Conservation (phyloP, 2,329 filamentous ascomycete species). For the Trichoderma atrobrunneum region DNA sequence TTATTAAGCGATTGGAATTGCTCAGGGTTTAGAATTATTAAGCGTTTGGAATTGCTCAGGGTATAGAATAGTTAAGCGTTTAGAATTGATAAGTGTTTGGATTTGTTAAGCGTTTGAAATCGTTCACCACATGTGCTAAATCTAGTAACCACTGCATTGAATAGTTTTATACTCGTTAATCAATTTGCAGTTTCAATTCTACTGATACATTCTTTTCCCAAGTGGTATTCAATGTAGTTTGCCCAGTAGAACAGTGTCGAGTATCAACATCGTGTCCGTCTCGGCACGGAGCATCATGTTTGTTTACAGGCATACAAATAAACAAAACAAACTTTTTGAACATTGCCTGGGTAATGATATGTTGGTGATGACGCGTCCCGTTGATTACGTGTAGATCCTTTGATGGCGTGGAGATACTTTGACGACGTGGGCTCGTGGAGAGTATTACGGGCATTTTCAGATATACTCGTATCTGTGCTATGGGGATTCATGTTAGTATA, state of each 20-base stretch:
- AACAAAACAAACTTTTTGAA: background rate
- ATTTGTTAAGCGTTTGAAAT: too few species aligned
- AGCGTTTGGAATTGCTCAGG: too few species aligned
- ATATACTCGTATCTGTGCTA: background rate
- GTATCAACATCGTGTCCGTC: background rate
- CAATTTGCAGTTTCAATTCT: background rate
- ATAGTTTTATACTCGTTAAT: background rate
- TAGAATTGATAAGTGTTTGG: too few species aligned
- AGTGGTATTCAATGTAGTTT: background rate
- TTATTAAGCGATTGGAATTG: too few species aligned
- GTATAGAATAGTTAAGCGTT: too few species aligned
- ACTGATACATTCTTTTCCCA: background rate
- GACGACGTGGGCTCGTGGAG: too few species aligned
- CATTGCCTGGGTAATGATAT: too few species aligned
- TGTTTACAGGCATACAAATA: background rate
- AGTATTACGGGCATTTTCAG: background rate
- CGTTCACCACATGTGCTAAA: too few species aligned
- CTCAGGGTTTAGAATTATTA: too few species aligned
- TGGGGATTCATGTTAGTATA: background rate
- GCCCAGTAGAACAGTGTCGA: background rate
- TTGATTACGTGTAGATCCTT: background rate
- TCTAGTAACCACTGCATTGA: background rate
- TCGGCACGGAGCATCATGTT: background rate
- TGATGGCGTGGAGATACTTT: too few species aligned
- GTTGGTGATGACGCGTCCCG: background rate